Base-by-base conservation (phyloP, 2,329 filamentous ascomycete genomes). In the Colletotrichum cordylinicola region DNA sequence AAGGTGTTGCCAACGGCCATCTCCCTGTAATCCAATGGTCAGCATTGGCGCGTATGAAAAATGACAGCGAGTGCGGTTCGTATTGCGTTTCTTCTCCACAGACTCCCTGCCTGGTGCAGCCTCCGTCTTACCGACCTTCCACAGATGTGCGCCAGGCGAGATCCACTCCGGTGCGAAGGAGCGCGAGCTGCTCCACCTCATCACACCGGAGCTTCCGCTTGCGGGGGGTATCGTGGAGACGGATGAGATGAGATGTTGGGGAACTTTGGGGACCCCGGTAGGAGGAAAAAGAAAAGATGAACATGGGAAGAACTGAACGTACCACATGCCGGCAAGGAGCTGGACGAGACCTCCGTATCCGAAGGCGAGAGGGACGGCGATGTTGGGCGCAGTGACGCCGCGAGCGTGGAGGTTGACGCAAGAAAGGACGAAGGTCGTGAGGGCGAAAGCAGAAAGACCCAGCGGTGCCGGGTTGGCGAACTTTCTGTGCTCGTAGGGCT, bases 1-100 rank as follows among this genome's bases (percentile, higher is more conserved):
- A 96, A 96, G 13, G 95, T 96, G 88, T 96, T 96, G 73, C 94
- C 94, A n/a, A 95, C 90, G 43, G 94, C 94, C 91, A 96, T 95
- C 87, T 96, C 94, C 94, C 94, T 95, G 69, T 13, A 7, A 31
- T 9, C 31, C 39, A 15, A n/a, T 7, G 8, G 39, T 80, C 33
- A 80, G 77, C 67, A 67, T 61, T 62, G 52, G 55, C 62, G 62
- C 24, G 61, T 10, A 18, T 55, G 52, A 56, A 24, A 58, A 35
- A 31, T 62, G 55, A 66, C 39, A 24, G 33, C 24, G 5, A 12
- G 24, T 70, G 56, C 62, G 62, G 69, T 35, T 60, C 64, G 73
- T 67, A 60, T 73, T 65, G 64, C 29, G 33, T 29, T 33, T 13
- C 35, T 29, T 61, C 72, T 72, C 72, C 67, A 71, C 67, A 58